A percentile compares a stretch with the other conserved stretches of the same genome.
phyloP scores from a whole-genome alignment of 2,329 filamentous ascomycete species.

The Trichocomaceae sp. region DNA sequence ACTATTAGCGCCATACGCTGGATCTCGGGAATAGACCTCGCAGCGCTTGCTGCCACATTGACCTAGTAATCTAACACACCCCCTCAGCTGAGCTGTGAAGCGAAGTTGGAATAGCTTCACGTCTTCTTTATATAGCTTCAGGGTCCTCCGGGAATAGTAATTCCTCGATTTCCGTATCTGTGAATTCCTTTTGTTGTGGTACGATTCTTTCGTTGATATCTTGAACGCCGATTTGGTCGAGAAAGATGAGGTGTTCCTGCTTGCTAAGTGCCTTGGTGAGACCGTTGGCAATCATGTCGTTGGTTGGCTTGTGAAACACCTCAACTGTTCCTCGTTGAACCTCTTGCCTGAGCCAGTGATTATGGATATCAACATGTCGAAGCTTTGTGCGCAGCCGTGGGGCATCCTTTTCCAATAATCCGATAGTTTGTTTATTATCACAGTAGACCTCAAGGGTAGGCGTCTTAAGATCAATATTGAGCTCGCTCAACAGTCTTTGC shows the following conservation, averaged over 20 bases:
- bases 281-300: conserved; percentile 17
- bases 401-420: conserved; percentile 3
- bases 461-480: conserved; percentile 11
- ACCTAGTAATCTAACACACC: no score
- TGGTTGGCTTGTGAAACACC: conserved; percentile 19
- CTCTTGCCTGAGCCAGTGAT: conserved; percentile 21
- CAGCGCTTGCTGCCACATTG: no score
- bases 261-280: conserved; percentile 16
- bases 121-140: no score
- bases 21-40: no score
- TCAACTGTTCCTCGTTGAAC: conserved; percentile 14
- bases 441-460: conserved; percentile 6
- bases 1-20: no score
- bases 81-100: no score
- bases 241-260: not conserved
- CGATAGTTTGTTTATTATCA: conserved; percentile 15
- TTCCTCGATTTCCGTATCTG: not conserved
- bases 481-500: conserved; percentile 11
- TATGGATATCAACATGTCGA: conserved; percentile 22
- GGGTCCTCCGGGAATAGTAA: not conserved
- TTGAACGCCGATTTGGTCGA: not conserved
- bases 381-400: conserved; percentile 13
- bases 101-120: no score
- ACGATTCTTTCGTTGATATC: not conserved
- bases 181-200: not conserved